Percentiles rank a stretch among this genome's conserved stretches.
Conservation (phyloP, 306 rosid species). For the Lagenaria siceraria region DNA sequence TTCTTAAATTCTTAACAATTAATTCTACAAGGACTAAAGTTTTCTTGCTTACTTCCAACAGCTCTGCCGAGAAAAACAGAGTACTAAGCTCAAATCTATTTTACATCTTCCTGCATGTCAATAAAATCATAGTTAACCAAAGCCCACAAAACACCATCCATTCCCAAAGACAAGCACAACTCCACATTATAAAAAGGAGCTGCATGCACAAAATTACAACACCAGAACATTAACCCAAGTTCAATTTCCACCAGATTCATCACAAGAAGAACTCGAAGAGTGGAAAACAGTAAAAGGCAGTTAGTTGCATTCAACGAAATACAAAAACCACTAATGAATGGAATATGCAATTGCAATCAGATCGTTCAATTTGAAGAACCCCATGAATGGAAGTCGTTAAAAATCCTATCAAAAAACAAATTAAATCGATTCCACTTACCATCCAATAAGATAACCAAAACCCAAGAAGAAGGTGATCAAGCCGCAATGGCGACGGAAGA, state of each 20-base stretch:
- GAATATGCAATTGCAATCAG: neutral
- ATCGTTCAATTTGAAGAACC: neutral
- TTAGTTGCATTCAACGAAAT: neutral
- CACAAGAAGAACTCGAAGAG: neutral
- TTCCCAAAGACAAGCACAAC: neutral
- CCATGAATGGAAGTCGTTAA: neutral
- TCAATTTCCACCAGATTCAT: neutral
- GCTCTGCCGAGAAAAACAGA: neutral
- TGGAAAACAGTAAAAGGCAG: neutral
- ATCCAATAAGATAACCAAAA: conserved; percentile 81
- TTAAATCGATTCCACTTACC: conserved; percentile 17
- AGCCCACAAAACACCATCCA: neutral
- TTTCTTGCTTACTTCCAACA: neutral
- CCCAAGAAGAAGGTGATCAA: conserved; percentile 59
- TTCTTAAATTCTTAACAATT: neutral
- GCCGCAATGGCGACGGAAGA: conserved; percentile 59
- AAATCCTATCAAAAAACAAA: neutral
- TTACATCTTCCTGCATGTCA: neutral
- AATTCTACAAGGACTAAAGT: neutral
- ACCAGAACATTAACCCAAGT: neutral
- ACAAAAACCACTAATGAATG: neutral
- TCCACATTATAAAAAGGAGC: neutral
- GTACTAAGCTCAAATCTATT: neutral
- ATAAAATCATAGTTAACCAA: neutral
- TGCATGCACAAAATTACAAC: neutral